Evolutionary conservation across 148 eudicot genomes (phyloP), one percentile per base, ranked within the genome.

Genomic region (Silene latifolia): DNA sequence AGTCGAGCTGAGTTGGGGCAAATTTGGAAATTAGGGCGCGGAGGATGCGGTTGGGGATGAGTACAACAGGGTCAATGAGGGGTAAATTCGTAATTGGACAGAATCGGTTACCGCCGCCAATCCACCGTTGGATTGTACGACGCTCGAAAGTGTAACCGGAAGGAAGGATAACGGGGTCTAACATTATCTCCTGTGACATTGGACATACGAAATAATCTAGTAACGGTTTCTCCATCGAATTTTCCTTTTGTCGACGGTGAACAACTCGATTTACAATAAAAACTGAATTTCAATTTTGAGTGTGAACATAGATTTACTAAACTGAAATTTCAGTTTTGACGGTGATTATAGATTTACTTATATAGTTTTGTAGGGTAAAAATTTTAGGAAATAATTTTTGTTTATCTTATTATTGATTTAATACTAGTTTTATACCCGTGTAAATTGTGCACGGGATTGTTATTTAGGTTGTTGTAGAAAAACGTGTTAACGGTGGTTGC

Each of bases 111-210:
- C 98, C 98, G 84, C 88, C 29, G 81, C 88, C 91, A 3, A 94
- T 17, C 98, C 98, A 94, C 3, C 86, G 87, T 63, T 90, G 96
- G 81, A 94, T 94, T 2, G 98, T 89, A 29, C 80, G 63, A 0
- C 97, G 98, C 46, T 94, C 98, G 59, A 89, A 94, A 83, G 98
- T 90, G 82, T 94, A 97, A 13, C 98, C 98, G 14, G 97, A 94
- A 0, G 98, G 88, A 58, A 94, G 90, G 8, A 94, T 90, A 3
- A 94, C 97, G 6, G 98, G 98, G 89, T 94, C 98, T 57, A 88
- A 76, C 98, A 94, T 94, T 29, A 90, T 83, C 39, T 94, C 97
- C 1, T 92, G 82, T 0, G 97, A 92, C 58, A 94, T 94, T 18
- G 98, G 98, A 69, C 98, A 94, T 67, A 81, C 86, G 88, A 92